phyloP scores from a whole-genome alignment of 225 moss, liverwort and hornwort species.

The Ulota crispa region DNA sequence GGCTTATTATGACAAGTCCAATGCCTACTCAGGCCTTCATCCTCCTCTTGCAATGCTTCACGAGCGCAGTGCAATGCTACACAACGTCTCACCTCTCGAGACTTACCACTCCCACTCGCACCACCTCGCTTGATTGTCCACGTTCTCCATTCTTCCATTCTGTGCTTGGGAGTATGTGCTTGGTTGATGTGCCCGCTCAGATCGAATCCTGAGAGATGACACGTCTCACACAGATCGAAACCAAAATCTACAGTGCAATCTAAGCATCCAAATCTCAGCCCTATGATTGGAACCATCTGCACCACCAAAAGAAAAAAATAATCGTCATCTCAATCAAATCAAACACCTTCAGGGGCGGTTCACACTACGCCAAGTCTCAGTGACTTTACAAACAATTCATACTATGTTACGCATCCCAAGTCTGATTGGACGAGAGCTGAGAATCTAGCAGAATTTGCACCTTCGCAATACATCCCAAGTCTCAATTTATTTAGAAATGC shows the following conservation, averaged over 20 bases:
- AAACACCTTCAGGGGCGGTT: too few species aligned
- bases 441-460: too few species aligned
- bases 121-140: background rate
- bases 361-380: too few species aligned
- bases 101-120: background rate
- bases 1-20: too few species aligned
- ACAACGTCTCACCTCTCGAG: background rate
- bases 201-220: slow-evolving; percentile 14
- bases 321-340: too few species aligned
- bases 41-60: background rate
- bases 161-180: slow-evolving; percentile 18
- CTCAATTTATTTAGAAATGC: too few species aligned
- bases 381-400: too few species aligned
- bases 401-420: too few species aligned
- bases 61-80: background rate
- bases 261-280: slow-evolving; percentile 10
- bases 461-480: too few species aligned
- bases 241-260: slow-evolving; percentile 19
- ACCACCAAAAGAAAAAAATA: background rate
- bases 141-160: slow-evolving; percentile 15
- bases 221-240: slow-evolving; percentile 21
- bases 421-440: too few species aligned
- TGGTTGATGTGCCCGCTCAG: slow-evolving; percentile 20
- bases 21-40: too few species aligned
- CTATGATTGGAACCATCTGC: slow-evolving; percentile 28